Evolutionary conservation across 2,329 filamentous ascomycete species (phyloP), one percentile per base, ranked within the genome.

Genomic region (Sporothrix euskadiensis): DNA sequence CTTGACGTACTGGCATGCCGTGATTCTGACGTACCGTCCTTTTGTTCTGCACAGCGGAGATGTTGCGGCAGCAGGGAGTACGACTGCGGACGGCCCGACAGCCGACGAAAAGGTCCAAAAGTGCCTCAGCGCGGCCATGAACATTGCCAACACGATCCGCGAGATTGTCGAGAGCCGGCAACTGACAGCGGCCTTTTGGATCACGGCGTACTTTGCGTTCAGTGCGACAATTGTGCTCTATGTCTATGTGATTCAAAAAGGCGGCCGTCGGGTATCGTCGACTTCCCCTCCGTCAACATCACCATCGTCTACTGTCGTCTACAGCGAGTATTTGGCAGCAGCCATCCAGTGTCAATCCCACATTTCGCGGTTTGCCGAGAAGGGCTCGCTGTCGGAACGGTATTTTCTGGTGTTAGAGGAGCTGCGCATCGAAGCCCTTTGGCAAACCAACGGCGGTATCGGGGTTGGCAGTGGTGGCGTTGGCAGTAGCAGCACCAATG

Each of bases 171-270:
- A 80, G 65, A 78, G 77, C 1, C 76, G 79, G 7, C 80, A 81
- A 71, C 79, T 84, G 74, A 83, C 81, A 69, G 79, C 79, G 10
- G 80, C 81, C 0, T 84, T 83, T 66, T 85, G 83, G 80, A 81
- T 81, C 57, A 81, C 78, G 0, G 82, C 83, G 22, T 85, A 85
- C 71, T 83, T 82, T 70, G 83, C 81, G 0, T 85, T 85, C 61
- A 83, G 79, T 14, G 84, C 83, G 0, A 81, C 83, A 4, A 82
- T 84, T 2, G 79, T 85, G 0, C 77, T 85, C 3, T 85, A 85
- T 73, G 80, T 85, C 2, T 83, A 83, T 63, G 80, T 81, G 7
- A 85, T 85, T 10, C 83, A 84, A 56, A 77, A 81, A 39, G 74
- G 77, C 9, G 32, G 57, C 5, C 32, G 57, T 7, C 49, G 49